A percentile compares a stretch with the other conserved stretches of the same genome.
These are phyloP conservation scores for Oenanthe sinensis DNA, from an alignment of 129 eudicot species.

Conservation along the genomic window DNA sequence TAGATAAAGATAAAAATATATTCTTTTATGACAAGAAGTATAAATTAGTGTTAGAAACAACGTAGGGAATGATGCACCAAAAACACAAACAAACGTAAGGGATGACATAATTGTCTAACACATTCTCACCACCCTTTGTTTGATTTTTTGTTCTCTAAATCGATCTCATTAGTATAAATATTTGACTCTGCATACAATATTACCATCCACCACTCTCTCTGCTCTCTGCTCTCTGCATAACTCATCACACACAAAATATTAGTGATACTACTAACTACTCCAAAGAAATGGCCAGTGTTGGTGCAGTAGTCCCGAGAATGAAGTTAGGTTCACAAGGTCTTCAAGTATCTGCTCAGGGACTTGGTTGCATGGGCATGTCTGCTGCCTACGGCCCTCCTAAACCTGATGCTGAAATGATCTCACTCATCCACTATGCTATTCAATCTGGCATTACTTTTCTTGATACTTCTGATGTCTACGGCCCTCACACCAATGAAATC, in stretches of 20 bases:
- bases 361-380: conserved; percentile 10
- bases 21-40: too few relatives aligned
- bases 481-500: conserved; percentile 9
- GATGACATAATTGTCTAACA: too few relatives aligned
- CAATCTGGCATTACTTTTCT: not conserved
- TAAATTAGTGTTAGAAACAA: too few relatives aligned
- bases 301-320: not conserved
- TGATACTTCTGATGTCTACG: not conserved
- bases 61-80: too few relatives aligned
- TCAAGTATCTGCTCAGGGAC: conserved; percentile 1
- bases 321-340: conserved; percentile 1
- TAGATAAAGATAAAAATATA: too few relatives aligned
- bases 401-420: not conserved
- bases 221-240: not conserved
- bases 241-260: not conserved
- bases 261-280: too few relatives aligned
- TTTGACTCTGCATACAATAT: not conserved
- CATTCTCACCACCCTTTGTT: too few relatives aligned
- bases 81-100: too few relatives aligned
- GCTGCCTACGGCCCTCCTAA: not conserved
- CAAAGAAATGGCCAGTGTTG: not conserved
- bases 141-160: too few relatives aligned
- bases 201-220: not conserved
- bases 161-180: not conserved
- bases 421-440: not conserved